Evolutionary conservation across 2,329 filamentous ascomycete species (phyloP).

Genomic region (Ramularia collo-cygni): DNA sequence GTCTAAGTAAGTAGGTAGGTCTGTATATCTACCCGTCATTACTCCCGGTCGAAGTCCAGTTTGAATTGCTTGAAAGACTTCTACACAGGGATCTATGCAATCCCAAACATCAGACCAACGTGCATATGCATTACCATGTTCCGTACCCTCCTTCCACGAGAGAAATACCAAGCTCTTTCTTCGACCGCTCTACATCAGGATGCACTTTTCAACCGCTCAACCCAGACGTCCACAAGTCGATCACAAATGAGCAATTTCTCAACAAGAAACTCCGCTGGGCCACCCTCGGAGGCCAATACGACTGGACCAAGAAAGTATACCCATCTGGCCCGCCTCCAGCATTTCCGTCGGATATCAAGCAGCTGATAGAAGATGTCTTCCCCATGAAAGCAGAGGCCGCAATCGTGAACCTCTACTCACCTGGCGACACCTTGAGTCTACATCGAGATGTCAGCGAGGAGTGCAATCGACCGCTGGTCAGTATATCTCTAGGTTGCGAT

Average conservation of each 20-base stretch:
- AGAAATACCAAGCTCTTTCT: constrained; percentile 46
- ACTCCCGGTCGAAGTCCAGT: constrained; percentile 63
- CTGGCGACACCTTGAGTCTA: constrained; percentile 83
- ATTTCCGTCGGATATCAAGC: constrained; percentile 68
- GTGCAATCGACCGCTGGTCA: constrained; percentile 69
- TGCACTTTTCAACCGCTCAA: constrained; percentile 54
- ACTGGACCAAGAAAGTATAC: constrained; percentile 86
- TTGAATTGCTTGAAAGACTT: constrained; percentile 61
- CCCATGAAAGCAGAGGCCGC: constrained; percentile 79
- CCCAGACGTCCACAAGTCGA: constrained; percentile 63
- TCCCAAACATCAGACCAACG: constrained; percentile 72
- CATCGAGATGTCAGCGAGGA: constrained; percentile 91
- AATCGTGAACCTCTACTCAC: constrained; percentile 88
- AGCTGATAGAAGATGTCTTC: constrained; percentile 63
- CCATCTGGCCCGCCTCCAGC: constrained; percentile 58
- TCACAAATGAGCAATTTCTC: constrained; percentile 64
- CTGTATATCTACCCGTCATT: constrained; percentile 71
- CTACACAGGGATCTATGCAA: constrained; percentile 72
- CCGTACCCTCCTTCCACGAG: constrained; percentile 47
- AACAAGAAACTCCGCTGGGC: constrained; percentile 84
- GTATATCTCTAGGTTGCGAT: constrained; percentile 84
- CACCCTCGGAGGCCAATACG: constrained; percentile 90
- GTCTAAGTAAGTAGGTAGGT: constrained; percentile 42
- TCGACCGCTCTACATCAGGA: constrained; percentile 38
- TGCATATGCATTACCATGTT: constrained; percentile 75